Percentiles rank a stretch among this genome's conserved stretches.
phyloP scores from a whole-genome alignment of 495 filamentous ascomycete species.

The Tetracladium setigerum region DNA sequence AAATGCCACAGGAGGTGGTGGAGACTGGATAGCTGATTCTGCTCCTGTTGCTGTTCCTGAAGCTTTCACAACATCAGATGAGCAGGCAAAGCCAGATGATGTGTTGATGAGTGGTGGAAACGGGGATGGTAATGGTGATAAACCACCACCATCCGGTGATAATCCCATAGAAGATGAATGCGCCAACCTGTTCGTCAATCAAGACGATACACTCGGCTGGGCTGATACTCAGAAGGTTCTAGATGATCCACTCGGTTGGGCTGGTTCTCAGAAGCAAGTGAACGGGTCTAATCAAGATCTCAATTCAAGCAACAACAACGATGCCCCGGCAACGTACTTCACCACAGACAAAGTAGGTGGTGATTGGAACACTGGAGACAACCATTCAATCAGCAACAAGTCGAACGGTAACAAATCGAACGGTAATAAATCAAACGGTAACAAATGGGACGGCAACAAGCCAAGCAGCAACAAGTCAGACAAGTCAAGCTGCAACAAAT shows the following conservation, averaged over 20 bases:
- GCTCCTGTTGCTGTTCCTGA: neutral
- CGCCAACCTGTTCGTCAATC: neutral
- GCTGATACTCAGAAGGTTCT: neutral
- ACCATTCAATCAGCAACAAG: no score
- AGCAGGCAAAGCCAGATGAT: slow-evolving; percentile 1
- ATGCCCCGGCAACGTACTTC: no score
- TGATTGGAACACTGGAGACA: no score
- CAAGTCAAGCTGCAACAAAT: no score
- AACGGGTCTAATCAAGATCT: neutral
- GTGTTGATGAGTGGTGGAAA: neutral
- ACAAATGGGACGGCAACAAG: no score
- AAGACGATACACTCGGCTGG: neutral
- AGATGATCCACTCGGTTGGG: neutral
- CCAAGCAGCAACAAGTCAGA: no score
- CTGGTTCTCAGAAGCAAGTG: neutral
- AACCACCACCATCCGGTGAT: neutral
- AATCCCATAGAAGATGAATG: neutral
- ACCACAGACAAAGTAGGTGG: no score
- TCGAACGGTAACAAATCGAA: no score
- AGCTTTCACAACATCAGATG: no score
- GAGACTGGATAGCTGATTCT: no score
- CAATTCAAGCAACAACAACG: no score
- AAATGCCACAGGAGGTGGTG: neutral
- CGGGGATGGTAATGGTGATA: neutral
- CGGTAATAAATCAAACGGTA: no score